A percentile compares a stretch with the other conserved stretches of the same genome.
phyloP scores from a whole-genome alignment of 1,139 yeast genomes.

The Saccharomyces hybrid region DNA sequence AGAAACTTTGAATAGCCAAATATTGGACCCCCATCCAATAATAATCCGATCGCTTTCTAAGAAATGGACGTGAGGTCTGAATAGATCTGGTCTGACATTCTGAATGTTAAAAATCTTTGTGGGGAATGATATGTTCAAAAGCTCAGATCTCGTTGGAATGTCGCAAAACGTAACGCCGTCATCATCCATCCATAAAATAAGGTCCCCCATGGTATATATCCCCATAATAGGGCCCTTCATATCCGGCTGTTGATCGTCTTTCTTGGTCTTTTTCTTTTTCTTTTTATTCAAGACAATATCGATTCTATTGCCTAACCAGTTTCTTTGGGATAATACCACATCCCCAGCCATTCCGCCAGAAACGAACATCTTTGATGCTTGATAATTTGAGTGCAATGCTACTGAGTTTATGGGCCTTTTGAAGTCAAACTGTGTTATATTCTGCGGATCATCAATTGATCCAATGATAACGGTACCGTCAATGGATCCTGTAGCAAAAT shows the following conservation, averaged over 20 bases:
- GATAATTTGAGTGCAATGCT: slow-evolving; percentile 65
- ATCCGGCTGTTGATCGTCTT: background rate
- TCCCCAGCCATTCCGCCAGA: slow-evolving; percentile 92
- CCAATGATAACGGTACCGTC: slow-evolving; percentile 90
- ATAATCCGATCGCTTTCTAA: slow-evolving; percentile 63
- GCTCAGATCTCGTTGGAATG: slow-evolving; percentile 38
- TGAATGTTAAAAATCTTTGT: slow-evolving; percentile 35
- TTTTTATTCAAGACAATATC: slow-evolving; percentile 59
- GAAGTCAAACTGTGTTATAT: slow-evolving; percentile 69
- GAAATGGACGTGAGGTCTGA: slow-evolving; percentile 70
- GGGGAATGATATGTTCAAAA: slow-evolving; percentile 52
- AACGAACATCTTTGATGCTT: slow-evolving; percentile 53
- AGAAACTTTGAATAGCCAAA: slow-evolving; percentile 62
- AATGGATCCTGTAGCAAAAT: slow-evolving; percentile 80
- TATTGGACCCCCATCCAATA: slow-evolving; percentile 75
- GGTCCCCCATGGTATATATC: slow-evolving; percentile 51
- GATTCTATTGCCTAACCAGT: slow-evolving; percentile 78
- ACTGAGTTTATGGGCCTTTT: slow-evolving; percentile 86
- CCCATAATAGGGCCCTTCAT: slow-evolving; percentile 62
- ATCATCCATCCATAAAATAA: slow-evolving; percentile 81
- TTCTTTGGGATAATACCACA: slow-evolving; percentile 62
- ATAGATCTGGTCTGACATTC: slow-evolving; percentile 64
- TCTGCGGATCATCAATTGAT: slow-evolving; percentile 52
- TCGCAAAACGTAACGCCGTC: slow-evolving; percentile 62
- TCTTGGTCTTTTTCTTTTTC: slow-evolving; percentile 19